Conservation (phyloP, 208 protist genomes). For the Herpetomonas samuelpessoai region DNA sequence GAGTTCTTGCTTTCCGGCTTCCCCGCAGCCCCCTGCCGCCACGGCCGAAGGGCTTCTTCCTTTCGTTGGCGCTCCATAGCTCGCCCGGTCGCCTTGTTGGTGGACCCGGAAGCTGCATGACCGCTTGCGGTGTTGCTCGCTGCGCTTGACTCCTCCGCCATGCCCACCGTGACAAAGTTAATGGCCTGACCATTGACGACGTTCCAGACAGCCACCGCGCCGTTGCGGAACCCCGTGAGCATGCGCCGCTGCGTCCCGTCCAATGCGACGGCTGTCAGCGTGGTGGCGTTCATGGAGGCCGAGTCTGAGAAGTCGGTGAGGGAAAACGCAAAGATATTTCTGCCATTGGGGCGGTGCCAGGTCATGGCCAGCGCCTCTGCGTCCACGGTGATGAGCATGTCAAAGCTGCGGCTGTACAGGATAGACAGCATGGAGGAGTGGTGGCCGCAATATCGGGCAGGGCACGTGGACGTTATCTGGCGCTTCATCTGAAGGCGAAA, state of each 20-base stretch:
- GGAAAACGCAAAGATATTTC: conserved; percentile 67
- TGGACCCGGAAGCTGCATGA: neutral
- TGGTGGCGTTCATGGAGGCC: conserved; percentile 44
- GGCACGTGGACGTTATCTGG: conserved; percentile 42
- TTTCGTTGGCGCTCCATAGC: too few species aligned
- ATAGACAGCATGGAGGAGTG: conserved; percentile 50
- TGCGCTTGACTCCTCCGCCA: conserved; percentile 6
- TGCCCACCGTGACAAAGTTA: conserved; percentile 59
- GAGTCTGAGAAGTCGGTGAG: conserved; percentile 77
- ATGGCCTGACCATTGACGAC: conserved; percentile 77
- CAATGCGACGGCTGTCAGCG: conserved; percentile 42
- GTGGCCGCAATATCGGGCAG: conserved; percentile 60
- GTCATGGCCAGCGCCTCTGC: conserved; percentile 70
- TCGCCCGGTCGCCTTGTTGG: neutral
- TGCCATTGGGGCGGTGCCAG: conserved; percentile 54
- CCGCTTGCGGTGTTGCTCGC: neutral
- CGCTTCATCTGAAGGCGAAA: conserved; percentile 56
- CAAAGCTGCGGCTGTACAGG: conserved; percentile 59
- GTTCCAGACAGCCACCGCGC: conserved; percentile 80
- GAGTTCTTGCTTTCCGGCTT: neutral
- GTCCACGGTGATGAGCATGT: conserved; percentile 72
- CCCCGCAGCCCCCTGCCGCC: neutral
- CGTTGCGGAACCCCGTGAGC: conserved; percentile 75
- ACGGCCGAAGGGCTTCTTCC: neutral
- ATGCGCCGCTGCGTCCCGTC: conserved; percentile 65